These are phyloP conservation scores for Sarocladium strictum DNA, from an alignment of 2,329 filamentous ascomycete genomes.

Conservation along the genomic window DNA sequence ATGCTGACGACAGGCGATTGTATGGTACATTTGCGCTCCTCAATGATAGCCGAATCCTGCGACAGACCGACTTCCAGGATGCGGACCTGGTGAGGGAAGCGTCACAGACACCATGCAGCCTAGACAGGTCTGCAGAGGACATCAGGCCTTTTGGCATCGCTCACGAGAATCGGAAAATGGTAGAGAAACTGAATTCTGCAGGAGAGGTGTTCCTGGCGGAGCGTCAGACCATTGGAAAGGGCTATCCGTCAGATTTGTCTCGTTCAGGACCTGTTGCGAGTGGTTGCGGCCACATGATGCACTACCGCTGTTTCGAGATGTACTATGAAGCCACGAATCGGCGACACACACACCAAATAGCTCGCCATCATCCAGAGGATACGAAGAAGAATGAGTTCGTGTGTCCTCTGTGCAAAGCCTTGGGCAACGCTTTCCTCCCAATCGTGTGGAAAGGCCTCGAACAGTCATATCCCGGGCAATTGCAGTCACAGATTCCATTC, in stretches of 20 bases:
- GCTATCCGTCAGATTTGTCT: slow-evolving; percentile 67
- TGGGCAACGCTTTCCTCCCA: slow-evolving; percentile 91
- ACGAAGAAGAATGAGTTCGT: slow-evolving; percentile 81
- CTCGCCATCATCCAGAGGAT: slow-evolving; percentile 85
- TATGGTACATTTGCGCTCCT: slow-evolving; percentile 93
- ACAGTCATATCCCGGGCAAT: slow-evolving; percentile 70
- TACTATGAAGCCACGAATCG: slow-evolving; percentile 81
- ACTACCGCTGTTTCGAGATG: slow-evolving; percentile 89
- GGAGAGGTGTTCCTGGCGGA: slow-evolving; percentile 69
- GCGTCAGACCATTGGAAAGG: slow-evolving; percentile 79
- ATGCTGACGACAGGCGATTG: slow-evolving; percentile 79
- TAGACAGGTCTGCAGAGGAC: slow-evolving; percentile 78
- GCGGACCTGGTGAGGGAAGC: slow-evolving; percentile 80
- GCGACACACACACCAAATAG: slow-evolving; percentile 87
- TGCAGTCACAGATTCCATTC: slow-evolving; percentile 57
- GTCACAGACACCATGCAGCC: slow-evolving; percentile 66
- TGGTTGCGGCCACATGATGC: slow-evolving; percentile 97
- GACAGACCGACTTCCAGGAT: slow-evolving; percentile 80
- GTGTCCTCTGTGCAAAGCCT: slow-evolving; percentile 91
- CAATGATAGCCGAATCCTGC: slow-evolving; percentile 76
- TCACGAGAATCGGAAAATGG: slow-evolving; percentile 71
- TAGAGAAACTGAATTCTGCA: slow-evolving; percentile 68
- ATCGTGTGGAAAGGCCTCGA: slow-evolving; percentile 94
- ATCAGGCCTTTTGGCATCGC: slow-evolving; percentile 88
- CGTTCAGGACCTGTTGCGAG: slow-evolving; percentile 75